Evolutionary conservation across 202 grass and related monocot species (phyloP).

Genomic region (Musa balbisiana): DNA sequence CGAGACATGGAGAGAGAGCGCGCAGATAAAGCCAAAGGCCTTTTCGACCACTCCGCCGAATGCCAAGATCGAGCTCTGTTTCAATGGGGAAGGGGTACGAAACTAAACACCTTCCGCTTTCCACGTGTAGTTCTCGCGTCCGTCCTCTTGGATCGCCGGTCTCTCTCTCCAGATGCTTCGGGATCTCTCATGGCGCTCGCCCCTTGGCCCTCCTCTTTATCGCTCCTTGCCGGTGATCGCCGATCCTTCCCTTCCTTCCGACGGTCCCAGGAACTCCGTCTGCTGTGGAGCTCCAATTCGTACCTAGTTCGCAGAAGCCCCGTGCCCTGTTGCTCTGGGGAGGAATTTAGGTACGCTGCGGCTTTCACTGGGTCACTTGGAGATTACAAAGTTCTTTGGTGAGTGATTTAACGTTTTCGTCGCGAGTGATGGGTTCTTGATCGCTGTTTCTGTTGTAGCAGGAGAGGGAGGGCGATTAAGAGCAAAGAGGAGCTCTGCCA

Average conservation of each 20-base stretch:
- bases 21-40: no score
- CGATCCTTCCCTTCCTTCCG: neutral
- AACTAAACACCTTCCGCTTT: no score
- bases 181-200: neutral
- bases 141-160: neutral
- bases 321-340: neutral
- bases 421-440: neutral
- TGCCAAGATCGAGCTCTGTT: no score
- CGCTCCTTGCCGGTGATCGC: neutral
- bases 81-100: no score
- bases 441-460: neutral
- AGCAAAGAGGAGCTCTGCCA: conserved; percentile 10
- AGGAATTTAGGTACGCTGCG: neutral
- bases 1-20: no score
- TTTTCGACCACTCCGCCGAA: no score
- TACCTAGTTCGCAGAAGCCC: neutral
- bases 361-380: no score
- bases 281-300: neutral
- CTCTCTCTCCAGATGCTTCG: neutral
- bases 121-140: no score
- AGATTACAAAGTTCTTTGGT: no score
- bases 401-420: neutral
- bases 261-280: neutral
- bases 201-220: neutral
- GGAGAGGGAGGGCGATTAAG: conserved; percentile 9